A percentile compares a stretch with the other conserved stretches of the same genome.
phyloP scores from a whole-genome alignment of 768 basidiomycete genomes.

The Lentinula aciculospora region DNA sequence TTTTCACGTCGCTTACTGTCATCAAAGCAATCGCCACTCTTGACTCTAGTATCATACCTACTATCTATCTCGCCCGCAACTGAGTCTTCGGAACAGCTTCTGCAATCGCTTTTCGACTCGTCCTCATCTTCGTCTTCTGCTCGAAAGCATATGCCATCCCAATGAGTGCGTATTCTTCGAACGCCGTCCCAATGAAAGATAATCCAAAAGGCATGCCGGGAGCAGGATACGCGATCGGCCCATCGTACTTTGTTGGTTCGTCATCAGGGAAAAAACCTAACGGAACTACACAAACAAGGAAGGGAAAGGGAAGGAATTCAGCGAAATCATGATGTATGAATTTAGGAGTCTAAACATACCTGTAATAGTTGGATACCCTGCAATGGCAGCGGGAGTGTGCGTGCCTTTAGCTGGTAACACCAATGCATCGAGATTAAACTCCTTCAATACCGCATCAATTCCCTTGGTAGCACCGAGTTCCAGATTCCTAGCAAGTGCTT shows the following conservation, averaged over 20 bases:
- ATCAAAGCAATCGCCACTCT: too few species aligned
- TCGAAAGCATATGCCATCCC: constrained; percentile 61
- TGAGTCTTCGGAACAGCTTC: constrained; percentile 56
- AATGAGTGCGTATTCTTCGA: constrained; percentile 53
- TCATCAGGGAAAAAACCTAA: constrained; percentile 53
- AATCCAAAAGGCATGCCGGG: constrained; percentile 60
- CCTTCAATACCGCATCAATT: constrained; percentile 46
- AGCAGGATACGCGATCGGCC: constrained; percentile 40
- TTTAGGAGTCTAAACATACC: constrained; percentile 25
- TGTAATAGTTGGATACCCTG: constrained; percentile 63
- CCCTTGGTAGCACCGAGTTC: constrained; percentile 31
- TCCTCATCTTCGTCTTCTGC: constrained; percentile 50
- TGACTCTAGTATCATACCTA: background rate
- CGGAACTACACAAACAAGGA: constrained; percentile 33
- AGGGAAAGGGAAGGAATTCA: background rate
- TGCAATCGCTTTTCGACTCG: constrained; percentile 40
- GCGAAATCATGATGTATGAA: background rate
- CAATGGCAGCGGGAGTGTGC: constrained; percentile 44
- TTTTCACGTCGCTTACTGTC: too few species aligned
- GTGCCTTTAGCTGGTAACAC: constrained; percentile 41
- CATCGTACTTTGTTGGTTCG: constrained; percentile 29
- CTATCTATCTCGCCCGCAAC: background rate
- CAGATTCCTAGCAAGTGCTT: background rate
- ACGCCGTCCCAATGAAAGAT: constrained; percentile 57
- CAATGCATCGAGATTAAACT: constrained; percentile 44